A percentile compares a stretch with the other conserved stretches of the same genome.
These are phyloP conservation scores for Peniophora sp. DNA, from an alignment of 1,284 basidiomycete genomes.

Conservation along the genomic window DNA sequence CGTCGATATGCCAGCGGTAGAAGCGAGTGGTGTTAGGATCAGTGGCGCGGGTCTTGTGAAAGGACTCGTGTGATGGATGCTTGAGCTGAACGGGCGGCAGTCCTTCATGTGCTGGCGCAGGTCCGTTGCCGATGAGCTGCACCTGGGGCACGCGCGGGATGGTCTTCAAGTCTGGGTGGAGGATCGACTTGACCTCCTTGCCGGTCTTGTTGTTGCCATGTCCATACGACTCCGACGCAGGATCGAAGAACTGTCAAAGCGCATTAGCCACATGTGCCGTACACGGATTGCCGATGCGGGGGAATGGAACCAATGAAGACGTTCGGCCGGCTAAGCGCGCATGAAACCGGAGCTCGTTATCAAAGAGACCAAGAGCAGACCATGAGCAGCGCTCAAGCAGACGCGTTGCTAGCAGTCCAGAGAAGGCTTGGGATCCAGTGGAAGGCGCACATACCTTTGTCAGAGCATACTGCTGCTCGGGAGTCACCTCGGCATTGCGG, in stretches of 20 bases:
- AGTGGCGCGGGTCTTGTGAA: constrained; percentile 78
- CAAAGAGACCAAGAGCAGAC: neutral
- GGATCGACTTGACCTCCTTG: constrained; percentile 56
- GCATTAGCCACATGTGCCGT: neutral
- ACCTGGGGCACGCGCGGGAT: constrained; percentile 82
- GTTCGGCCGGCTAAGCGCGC: neutral
- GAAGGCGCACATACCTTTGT: constrained; percentile 52
- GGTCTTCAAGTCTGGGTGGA: constrained; percentile 82
- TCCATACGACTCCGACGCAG: constrained; percentile 64
- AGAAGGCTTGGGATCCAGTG: no score
- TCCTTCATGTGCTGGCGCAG: constrained; percentile 71
- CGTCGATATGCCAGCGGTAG: constrained; percentile 94
- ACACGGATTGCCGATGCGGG: neutral
- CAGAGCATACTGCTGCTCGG: constrained; percentile 77
- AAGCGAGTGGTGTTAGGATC: constrained; percentile 71
- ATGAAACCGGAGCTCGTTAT: neutral
- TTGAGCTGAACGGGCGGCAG: constrained; percentile 63
- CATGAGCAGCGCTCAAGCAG: neutral
- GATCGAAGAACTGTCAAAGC: constrained; percentile 58
- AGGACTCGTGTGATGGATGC: constrained; percentile 83
- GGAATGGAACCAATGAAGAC: neutral
- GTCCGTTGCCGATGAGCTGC: constrained; percentile 79
- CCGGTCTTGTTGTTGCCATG: constrained; percentile 80
- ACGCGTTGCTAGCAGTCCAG: no score
- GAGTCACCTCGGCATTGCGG: constrained; percentile 58